phyloP scores from a whole-genome alignment of 1,284 basidiomycete species.

The Naganishia sp. region DNA sequence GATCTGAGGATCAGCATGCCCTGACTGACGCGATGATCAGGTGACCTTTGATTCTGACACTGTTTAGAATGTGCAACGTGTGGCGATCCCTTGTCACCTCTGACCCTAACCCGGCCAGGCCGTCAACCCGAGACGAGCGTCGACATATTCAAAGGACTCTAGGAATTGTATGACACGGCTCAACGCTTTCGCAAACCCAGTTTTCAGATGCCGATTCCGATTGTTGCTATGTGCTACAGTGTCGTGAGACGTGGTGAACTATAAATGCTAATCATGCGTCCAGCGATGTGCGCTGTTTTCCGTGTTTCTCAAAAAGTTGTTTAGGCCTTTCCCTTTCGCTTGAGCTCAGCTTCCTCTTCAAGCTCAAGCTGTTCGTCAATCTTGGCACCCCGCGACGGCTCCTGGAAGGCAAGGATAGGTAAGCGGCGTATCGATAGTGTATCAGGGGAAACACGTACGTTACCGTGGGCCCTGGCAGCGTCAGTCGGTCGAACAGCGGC shows the following conservation, averaged over 20 bases:
- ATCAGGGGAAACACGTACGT: not conserved
- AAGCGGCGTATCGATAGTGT: not conserved
- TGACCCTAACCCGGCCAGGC: too few species aligned
- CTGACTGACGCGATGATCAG: too few species aligned
- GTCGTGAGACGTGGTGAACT: constrained; percentile 9
- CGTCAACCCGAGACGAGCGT: too few species aligned
- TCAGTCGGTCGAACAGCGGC: constrained; percentile 35
- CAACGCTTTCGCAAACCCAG: not conserved
- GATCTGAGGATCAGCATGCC: too few species aligned
- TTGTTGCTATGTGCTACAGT: constrained; percentile 7
- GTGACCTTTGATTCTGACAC: too few species aligned
- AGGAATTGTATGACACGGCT: too few species aligned
- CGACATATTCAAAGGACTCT: too few species aligned
- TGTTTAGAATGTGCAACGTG: too few species aligned
- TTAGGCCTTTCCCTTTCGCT: constrained; percentile 56
- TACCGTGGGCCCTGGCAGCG: constrained; percentile 29
- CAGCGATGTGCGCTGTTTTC: not conserved
- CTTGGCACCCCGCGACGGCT: constrained; percentile 64
- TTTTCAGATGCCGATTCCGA: constrained; percentile 2
- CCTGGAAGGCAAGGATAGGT: constrained; percentile 47
- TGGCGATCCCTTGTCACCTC: too few species aligned
- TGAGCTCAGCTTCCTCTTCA: constrained; percentile 59
- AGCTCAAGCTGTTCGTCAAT: constrained; percentile 63
- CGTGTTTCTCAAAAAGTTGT: not conserved
- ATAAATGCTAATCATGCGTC: constrained; percentile 8